A percentile compares a stretch with the other conserved stretches of the same genome.
phyloP scores from a whole-genome alignment of 176 grass and related monocot genomes.

The Paspalum notatum region DNA sequence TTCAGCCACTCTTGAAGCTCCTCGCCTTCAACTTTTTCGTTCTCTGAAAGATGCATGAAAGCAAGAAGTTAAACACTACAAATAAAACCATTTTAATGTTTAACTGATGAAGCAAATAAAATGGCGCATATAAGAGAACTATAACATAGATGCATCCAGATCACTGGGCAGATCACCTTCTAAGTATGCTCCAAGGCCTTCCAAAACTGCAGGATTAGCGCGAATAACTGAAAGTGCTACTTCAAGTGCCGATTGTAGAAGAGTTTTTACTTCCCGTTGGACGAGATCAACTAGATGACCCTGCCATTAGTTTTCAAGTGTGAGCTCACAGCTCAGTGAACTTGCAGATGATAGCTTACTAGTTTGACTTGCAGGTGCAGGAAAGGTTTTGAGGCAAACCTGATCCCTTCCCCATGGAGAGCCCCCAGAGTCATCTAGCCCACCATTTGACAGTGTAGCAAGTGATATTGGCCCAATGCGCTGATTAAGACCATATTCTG shows the following conservation, averaged over 20 bases:
- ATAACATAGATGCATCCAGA: not conserved
- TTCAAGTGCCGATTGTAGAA: slow-evolving; percentile 88
- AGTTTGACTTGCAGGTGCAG: slow-evolving; percentile 28
- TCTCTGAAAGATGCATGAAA: slow-evolving; percentile 57
- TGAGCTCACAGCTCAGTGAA: slow-evolving; percentile 19
- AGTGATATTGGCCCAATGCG: slow-evolving; percentile 85
- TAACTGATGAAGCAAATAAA: slow-evolving; percentile 26
- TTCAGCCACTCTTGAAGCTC: slow-evolving; percentile 97
- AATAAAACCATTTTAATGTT: slow-evolving; percentile 1
- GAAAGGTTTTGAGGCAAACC: slow-evolving; percentile 55
- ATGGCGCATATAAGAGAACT: not conserved
- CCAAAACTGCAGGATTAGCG: slow-evolving; percentile 85
- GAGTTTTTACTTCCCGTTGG: slow-evolving; percentile 80
- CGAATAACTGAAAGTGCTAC: slow-evolving; percentile 94
- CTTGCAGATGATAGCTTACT: slow-evolving; percentile 16
- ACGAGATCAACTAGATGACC: slow-evolving; percentile 93
- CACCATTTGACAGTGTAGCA: slow-evolving; percentile 85
- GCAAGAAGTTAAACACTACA: slow-evolving; percentile 24
- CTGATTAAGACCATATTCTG: slow-evolving; percentile 95
- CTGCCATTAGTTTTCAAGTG: slow-evolving; percentile 50
- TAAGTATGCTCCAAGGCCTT: slow-evolving; percentile 96
- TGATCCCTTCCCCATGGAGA: slow-evolving; percentile 91
- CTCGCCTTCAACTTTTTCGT: slow-evolving; percentile 97
- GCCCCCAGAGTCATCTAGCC: slow-evolving; percentile 86
- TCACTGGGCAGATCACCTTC: slow-evolving; percentile 65